Conservation (phyloP, 202 grass and related monocot genomes). For the Zoysia matrella region DNA sequence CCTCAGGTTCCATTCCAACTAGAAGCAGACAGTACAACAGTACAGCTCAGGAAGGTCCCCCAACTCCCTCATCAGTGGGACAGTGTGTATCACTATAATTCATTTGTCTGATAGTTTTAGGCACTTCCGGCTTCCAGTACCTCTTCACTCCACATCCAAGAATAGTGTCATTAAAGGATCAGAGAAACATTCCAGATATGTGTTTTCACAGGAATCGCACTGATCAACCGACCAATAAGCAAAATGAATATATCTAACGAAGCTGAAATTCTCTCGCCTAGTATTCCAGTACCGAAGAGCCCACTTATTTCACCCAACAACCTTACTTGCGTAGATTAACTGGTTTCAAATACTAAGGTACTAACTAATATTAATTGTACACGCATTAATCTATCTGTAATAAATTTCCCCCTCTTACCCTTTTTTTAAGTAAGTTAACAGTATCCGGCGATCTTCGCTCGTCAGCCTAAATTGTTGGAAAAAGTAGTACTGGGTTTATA, state of each 20-base stretch:
- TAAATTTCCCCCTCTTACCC: no score
- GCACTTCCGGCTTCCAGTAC: not conserved
- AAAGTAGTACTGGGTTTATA: not conserved
- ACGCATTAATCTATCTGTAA: constrained; percentile 15
- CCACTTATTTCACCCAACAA: constrained; percentile 2
- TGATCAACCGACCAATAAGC: not conserved
- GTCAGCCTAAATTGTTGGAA: not conserved
- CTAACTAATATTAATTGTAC: not conserved
- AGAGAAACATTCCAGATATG: not conserved
- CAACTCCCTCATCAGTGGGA: not conserved
- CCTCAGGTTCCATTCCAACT: constrained; percentile 16
- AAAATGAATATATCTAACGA: not conserved
- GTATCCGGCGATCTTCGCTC: constrained; percentile 21
- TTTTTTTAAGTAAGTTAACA: no score
- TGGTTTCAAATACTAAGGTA: not conserved
- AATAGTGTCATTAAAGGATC: not conserved
- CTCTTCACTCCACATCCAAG: not conserved
- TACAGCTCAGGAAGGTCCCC: constrained; percentile 10
- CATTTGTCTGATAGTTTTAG: constrained; percentile 13
- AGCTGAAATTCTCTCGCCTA: constrained; percentile 1
- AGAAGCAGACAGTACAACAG: constrained; percentile 29
- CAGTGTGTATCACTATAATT: constrained; percentile 1
- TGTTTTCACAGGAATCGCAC: not conserved
- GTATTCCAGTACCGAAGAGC: constrained; percentile 12
- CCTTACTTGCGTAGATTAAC: constrained; percentile 9